These are phyloP conservation scores for Fusarium irregulare DNA, from an alignment of 2,329 filamentous ascomycete species.

Conservation along the genomic window DNA sequence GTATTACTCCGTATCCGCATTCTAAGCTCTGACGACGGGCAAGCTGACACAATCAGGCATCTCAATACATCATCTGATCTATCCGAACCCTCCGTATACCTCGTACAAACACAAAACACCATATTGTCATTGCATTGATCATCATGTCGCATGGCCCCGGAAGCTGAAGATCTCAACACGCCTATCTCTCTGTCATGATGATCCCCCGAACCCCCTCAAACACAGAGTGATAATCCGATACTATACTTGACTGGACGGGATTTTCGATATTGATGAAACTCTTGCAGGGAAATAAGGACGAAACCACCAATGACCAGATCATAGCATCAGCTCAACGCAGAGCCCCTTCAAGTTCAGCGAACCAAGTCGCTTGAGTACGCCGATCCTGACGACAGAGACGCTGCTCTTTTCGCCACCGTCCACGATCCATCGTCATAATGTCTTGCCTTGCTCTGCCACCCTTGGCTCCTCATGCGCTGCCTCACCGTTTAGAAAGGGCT, in stretches of 20 bases:
- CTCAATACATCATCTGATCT: not conserved
- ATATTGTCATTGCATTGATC: slow-evolving; percentile 1
- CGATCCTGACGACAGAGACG: slow-evolving; percentile 10
- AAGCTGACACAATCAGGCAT: not conserved
- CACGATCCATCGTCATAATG: slow-evolving; percentile 20
- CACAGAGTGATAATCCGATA: not conserved
- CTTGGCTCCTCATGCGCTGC: not conserved
- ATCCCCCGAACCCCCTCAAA: slow-evolving; percentile 4
- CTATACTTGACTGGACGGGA: slow-evolving; percentile 5
- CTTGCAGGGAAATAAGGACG: slow-evolving; percentile 1
- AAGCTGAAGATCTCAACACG: not conserved
- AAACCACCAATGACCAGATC: slow-evolving; percentile 3
- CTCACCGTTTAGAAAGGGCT: slow-evolving; percentile 18
- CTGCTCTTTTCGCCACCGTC: slow-evolving; percentile 15
- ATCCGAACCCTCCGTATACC: not conserved
- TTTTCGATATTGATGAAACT: slow-evolving; percentile 9
- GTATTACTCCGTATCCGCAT: not conserved
- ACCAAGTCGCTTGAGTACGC: not conserved
- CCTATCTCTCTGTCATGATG: slow-evolving; percentile 1
- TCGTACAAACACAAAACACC: slow-evolving; percentile 13
- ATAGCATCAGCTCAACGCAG: not conserved
- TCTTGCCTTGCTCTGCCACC: slow-evolving; percentile 13
- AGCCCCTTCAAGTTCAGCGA: slow-evolving; percentile 4
- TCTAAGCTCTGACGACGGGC: not conserved
- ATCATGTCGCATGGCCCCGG: not conserved